phyloP scores from a whole-genome alignment of 2,329 filamentous ascomycete species.

The Aspergillus pseudoviridinutans region DNA sequence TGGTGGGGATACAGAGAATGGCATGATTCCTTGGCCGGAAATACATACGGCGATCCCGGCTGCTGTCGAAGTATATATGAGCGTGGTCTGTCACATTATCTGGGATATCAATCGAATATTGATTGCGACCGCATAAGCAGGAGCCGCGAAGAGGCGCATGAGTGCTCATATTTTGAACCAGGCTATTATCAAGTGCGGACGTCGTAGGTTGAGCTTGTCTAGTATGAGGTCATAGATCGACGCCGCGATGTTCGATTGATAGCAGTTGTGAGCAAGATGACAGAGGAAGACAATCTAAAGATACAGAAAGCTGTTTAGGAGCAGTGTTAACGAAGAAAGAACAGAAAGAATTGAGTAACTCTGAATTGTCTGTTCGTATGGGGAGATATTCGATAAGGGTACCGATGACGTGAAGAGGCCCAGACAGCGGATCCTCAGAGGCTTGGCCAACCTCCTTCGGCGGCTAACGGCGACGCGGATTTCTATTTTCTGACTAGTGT shows the following conservation, averaged over 20 bases:
- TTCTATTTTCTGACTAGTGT: neutral
- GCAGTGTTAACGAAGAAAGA: neutral
- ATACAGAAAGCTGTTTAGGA: neutral
- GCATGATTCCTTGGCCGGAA: neutral
- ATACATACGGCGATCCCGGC: constrained; percentile 66
- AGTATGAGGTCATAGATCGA: neutral
- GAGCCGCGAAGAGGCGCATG: constrained; percentile 62
- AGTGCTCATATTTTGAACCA: constrained; percentile 13
- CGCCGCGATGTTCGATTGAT: neutral
- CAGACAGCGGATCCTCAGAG: constrained; percentile 3
- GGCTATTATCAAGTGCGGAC: neutral
- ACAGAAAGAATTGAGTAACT: neutral
- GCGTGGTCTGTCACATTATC: constrained; percentile 53
- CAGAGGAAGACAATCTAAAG: neutral
- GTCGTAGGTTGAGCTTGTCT: neutral
- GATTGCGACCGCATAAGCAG: constrained; percentile 82
- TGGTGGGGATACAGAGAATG: constrained; percentile 6
- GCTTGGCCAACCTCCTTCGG: constrained; percentile 5
- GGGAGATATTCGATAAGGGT: neutral
- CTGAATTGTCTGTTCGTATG: neutral
- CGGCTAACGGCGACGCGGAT: neutral
- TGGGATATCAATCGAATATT: constrained; percentile 72
- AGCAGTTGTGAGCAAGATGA: neutral
- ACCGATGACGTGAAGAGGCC: constrained; percentile 13
- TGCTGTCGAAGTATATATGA: constrained; percentile 71